Conservation (phyloP, 768 basidiomycete species). For the Amanita polypyramis region DNA sequence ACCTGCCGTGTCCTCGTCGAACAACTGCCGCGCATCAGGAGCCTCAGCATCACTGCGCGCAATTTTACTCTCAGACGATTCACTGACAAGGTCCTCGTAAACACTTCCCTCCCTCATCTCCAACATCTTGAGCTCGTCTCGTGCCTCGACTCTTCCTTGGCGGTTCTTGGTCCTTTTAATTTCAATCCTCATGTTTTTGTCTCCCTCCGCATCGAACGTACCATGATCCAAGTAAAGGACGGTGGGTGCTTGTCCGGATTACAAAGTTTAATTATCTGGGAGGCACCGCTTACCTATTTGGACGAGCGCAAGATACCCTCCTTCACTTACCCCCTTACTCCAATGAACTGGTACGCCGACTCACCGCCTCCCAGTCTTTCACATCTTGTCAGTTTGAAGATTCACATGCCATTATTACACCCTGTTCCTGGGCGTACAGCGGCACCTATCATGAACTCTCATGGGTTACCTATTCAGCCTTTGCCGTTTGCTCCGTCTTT, state of each 20-base stretch:
- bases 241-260: conserved; percentile 3
- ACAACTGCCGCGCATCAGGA: neutral
- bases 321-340: neutral
- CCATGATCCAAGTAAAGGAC: conserved; percentile 4
- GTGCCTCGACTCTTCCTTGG: neutral
- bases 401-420: conserved; percentile 6
- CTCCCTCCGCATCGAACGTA: neutral
- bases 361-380: neutral
- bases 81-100: conserved; percentile 3
- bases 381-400: neutral
- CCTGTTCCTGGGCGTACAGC: conserved; percentile 1
- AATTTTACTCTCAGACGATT: neutral
- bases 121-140: neutral
- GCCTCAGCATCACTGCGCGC: conserved; percentile 2
- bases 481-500: conserved; percentile 5
- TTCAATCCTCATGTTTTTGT: conserved; percentile 4
- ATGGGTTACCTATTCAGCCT: neutral
- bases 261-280: neutral
- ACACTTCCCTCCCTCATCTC: neutral
- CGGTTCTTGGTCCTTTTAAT: neutral
- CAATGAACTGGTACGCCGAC: conserved; percentile 5
- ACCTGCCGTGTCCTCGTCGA: neutral
- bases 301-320: conserved; percentile 6
- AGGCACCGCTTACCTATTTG: neutral
- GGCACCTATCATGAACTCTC: neutral